These are phyloP conservation scores for Teunomyces aglyptinius DNA, from an alignment of 805 yeast genomes.

Conservation along the genomic window DNA sequence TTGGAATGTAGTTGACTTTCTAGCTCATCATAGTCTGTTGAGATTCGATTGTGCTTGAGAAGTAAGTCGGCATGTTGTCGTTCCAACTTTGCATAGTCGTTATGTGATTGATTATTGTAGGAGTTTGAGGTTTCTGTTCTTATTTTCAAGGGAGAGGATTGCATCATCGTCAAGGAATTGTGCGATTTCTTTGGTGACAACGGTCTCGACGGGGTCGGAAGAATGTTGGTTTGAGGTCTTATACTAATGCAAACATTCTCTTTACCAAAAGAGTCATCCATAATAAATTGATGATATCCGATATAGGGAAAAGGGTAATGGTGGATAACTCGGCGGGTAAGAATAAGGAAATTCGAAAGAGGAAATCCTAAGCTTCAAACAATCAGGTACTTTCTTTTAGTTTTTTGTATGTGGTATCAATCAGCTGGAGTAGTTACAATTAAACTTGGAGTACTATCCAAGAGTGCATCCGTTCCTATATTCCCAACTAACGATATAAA, in stretches of 20 bases:
- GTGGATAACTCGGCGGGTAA: neutral
- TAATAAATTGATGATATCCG: neutral
- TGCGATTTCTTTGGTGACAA: conserved; percentile 2
- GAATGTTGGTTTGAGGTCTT: conserved; percentile 8
- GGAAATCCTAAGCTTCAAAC: neutral
- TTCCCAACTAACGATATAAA: neutral
- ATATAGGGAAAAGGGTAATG: neutral
- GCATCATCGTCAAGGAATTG: conserved; percentile 3
- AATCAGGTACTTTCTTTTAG: neutral
- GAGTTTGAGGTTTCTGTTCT: neutral
- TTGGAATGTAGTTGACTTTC: conserved; percentile 31
- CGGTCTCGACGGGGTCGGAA: neutral
- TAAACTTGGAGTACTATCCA: neutral
- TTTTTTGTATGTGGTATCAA: neutral
- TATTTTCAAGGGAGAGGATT: conserved; percentile 1
- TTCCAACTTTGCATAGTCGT: conserved; percentile 15
- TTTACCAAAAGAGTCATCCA: conserved; percentile 7
- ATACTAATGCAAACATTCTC: conserved; percentile 13
- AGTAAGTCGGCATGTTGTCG: conserved; percentile 32
- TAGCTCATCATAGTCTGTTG: conserved; percentile 27
- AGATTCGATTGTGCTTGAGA: conserved; percentile 22
- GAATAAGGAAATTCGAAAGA: neutral
- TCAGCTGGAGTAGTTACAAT: neutral
- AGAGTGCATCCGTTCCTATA: neutral
- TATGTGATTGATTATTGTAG: neutral